Percentiles rank a stretch among this genome's conserved stretches.
These are phyloP conservation scores for Naganishia sp. DNA, from an alignment of 1,284 basidiomycete species.

Conservation along the genomic window DNA sequence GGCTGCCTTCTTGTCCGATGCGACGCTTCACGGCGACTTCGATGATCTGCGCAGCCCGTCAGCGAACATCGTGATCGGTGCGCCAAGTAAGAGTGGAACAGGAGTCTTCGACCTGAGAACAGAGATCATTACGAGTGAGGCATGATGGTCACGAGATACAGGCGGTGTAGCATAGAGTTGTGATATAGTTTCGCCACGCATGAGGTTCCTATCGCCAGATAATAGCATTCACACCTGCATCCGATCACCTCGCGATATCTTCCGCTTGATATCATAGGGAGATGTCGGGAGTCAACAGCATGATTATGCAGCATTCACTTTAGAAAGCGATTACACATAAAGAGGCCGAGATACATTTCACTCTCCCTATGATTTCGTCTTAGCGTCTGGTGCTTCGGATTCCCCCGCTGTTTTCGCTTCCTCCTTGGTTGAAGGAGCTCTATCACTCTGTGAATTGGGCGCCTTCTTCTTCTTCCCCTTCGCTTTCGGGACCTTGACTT, in stretches of 20 bases:
- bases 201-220: too few relatives aligned
- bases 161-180: not conserved
- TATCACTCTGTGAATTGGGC: not conserved
- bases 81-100: conserved; percentile 79
- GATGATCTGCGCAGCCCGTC: conserved; percentile 82
- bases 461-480: conserved; percentile 20
- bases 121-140: conserved; percentile 22
- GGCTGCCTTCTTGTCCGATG: conserved; percentile 90
- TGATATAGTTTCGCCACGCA: too few relatives aligned
- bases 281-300: too few relatives aligned
- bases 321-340: too few relatives aligned
- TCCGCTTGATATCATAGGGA: too few relatives aligned
- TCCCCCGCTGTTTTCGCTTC: not conserved
- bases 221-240: too few relatives aligned
- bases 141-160: not conserved
- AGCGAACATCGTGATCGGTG: conserved; percentile 86
- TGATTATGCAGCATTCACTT: too few relatives aligned
- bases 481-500: conserved; percentile 13
- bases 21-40: conserved; percentile 90
- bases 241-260: too few relatives aligned
- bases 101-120: conserved; percentile 72
- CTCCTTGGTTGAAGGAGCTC: not conserved
- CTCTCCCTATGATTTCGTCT: too few relatives aligned
- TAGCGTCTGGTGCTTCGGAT: too few relatives aligned
- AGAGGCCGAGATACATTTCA: too few relatives aligned